Conservation (phyloP, 257 asterid genomes). For the Solanum commersonii region DNA sequence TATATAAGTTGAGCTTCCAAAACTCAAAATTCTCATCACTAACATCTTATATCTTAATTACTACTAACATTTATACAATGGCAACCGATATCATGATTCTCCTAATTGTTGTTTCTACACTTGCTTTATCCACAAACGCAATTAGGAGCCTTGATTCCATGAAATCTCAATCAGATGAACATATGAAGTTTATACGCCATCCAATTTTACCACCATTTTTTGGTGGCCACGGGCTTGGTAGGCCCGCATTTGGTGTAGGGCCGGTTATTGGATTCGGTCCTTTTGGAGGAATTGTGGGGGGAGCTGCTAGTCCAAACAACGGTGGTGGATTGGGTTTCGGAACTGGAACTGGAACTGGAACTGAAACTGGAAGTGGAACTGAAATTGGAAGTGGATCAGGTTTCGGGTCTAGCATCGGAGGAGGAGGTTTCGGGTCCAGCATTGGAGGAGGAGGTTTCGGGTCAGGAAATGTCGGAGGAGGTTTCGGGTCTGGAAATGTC, state of each 20-base stretch:
- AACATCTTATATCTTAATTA: neutral
- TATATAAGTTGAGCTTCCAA: neutral
- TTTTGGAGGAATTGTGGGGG: slow-evolving; percentile 1
- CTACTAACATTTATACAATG: neutral
- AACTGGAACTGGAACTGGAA: neutral
- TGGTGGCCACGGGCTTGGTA: neutral
- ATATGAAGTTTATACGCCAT: slow-evolving; percentile 14
- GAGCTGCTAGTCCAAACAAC: neutral
- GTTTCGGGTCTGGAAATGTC: neutral
- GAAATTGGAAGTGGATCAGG: neutral
- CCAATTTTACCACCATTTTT: slow-evolving; percentile 10
- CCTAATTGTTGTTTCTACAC: neutral
- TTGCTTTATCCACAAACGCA: neutral
- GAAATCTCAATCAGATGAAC: neutral
- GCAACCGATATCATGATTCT: neutral
- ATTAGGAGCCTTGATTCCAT: neutral
- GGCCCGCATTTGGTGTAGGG: neutral
- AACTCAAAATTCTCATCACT: neutral
- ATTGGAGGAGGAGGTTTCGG: neutral
- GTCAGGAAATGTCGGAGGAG: neutral
- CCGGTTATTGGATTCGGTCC: neutral
- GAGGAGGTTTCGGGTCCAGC: neutral
- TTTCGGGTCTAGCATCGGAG: neutral
- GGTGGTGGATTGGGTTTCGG: neutral
- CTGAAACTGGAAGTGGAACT: neutral